Evolutionary conservation across 208 protist species (phyloP).

Genomic region (Acanthamoeba polyphaga): DNA sequence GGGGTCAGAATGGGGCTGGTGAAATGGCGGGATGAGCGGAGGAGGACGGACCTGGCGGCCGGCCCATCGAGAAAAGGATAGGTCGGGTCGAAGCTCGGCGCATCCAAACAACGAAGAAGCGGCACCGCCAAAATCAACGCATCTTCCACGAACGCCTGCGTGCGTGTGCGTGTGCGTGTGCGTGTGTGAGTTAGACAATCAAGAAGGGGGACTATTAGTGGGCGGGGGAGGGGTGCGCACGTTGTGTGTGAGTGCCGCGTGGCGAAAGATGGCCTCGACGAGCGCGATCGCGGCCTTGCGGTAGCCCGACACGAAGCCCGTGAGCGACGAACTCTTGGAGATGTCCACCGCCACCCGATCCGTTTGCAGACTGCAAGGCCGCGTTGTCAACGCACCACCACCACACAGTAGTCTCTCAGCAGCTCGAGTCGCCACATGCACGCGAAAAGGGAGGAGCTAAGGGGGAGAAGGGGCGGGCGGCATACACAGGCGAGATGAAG

Average conservation of each 20-base stretch:
- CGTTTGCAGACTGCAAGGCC: not conserved
- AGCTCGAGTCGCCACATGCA: no score
- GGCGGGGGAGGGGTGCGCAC: not conserved
- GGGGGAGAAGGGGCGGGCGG: no score
- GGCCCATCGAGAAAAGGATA: not conserved
- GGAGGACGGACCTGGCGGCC: not conserved
- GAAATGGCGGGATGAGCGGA: no score
- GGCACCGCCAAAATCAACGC: not conserved
- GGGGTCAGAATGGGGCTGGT: no score
- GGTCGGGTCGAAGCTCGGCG: not conserved
- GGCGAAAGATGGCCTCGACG: not conserved
- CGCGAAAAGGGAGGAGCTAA: no score
- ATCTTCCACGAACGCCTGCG: not conserved
- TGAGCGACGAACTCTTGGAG: not conserved
- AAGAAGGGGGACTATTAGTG: no score
- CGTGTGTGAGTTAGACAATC: no score
- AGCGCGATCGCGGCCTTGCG: not conserved
- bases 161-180: no score
- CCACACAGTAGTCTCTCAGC: no score
- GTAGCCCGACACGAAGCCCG: constrained; percentile 35
- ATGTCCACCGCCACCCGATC: constrained; percentile 1
- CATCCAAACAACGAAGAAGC: not conserved
- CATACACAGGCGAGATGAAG: constrained; percentile 4
- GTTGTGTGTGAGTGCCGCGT: not conserved
- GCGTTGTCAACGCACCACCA: no score